Evolutionary conservation across 2,329 filamentous ascomycete species (phyloP).

Genomic region (Colletotrichum musae): DNA sequence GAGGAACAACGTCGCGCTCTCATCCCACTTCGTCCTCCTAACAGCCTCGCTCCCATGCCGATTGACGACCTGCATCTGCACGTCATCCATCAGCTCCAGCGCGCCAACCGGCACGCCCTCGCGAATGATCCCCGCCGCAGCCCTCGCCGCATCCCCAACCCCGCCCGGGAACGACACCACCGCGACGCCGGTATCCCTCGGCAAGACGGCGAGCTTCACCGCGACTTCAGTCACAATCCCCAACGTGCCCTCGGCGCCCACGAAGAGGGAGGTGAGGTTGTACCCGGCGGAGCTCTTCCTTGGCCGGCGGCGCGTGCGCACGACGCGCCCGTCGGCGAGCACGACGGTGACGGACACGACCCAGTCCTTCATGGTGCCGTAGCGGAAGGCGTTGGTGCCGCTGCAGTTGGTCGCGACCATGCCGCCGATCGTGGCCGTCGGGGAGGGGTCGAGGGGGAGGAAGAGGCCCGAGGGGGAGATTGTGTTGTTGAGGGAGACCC

Average conservation of each 20-base stretch:
- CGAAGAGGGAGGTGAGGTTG: constrained; percentile 78
- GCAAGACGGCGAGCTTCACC: constrained; percentile 76
- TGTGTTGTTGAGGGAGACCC: constrained; percentile 76
- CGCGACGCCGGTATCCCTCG: constrained; percentile 75
- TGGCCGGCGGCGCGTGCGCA: constrained; percentile 78
- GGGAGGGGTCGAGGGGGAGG: constrained; percentile 79
- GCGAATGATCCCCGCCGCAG: constrained; percentile 75
- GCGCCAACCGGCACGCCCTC: constrained; percentile 77
- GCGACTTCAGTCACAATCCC: constrained; percentile 81
- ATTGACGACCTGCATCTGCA: constrained; percentile 79
- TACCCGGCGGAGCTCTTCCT: constrained; percentile 81
- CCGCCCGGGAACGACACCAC: constrained; percentile 70
- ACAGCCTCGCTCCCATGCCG: constrained; percentile 70
- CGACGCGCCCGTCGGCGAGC: constrained; percentile 74
- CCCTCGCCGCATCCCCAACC: constrained; percentile 73
- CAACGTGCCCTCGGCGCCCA: constrained; percentile 80
- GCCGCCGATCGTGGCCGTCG: constrained; percentile 69
- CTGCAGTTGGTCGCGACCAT: constrained; percentile 79
- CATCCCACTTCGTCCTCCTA: constrained; percentile 69
- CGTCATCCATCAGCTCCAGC: constrained; percentile 74
- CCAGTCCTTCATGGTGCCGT: constrained; percentile 84
- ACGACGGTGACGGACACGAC: constrained; percentile 81
- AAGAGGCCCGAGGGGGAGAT: constrained; percentile 76
- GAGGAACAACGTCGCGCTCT: constrained; percentile 80
- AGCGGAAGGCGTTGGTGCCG: constrained; percentile 72